Conservation (phyloP, 169 alveolate genomes). For the Cryptosporidium parvum region DNA sequence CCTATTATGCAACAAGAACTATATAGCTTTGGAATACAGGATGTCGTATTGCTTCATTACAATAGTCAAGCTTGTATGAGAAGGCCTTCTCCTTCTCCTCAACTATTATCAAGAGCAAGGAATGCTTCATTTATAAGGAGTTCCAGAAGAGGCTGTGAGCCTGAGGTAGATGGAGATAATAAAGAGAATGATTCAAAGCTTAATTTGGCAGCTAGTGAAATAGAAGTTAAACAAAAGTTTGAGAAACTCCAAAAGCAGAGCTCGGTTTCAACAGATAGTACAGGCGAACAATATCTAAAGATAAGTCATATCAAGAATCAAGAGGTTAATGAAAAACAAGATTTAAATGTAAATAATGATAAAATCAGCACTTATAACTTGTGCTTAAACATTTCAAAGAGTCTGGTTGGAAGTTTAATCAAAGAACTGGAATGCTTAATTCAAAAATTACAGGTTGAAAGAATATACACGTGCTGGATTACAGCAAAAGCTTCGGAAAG, state of each 20-base stretch:
- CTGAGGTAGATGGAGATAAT: neutral
- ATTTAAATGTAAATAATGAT: no score
- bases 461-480: slow-evolving; percentile 65
- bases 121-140: neutral
- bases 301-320: no score
- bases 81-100: slow-evolving; percentile 46
- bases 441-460: slow-evolving; percentile 45
- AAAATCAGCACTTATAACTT: no score
- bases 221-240: neutral
- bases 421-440: slow-evolving; percentile 32
- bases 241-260: neutral
- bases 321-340: neutral
- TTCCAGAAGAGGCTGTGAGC: neutral
- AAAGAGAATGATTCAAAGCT: neutral
- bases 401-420: neutral
- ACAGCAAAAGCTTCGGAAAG: slow-evolving; percentile 53
- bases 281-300: neutral
- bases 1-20: neutral
- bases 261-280: neutral
- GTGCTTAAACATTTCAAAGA: neutral
- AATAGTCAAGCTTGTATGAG: slow-evolving; percentile 17
- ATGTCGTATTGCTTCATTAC: slow-evolving; percentile 33
- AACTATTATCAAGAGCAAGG: slow-evolving; percentile 47
- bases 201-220: neutral
- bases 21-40: slow-evolving; percentile 51